Base-by-base conservation (phyloP, 2,329 filamentous ascomycete species). In the Bipolaris gigantea region DNA sequence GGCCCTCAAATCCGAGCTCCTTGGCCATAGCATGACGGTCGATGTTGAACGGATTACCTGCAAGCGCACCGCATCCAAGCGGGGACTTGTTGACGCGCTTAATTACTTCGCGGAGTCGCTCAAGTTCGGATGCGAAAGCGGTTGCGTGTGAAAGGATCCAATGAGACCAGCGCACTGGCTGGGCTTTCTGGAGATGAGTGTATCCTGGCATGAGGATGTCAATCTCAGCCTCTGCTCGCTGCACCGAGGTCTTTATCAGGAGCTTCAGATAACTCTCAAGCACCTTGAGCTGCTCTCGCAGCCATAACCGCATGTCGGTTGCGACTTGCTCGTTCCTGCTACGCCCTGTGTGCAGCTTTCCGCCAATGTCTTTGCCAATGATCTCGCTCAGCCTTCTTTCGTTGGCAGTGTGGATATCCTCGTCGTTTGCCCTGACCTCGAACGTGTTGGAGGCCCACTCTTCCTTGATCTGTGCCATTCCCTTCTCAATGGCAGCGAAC, bases 301-400 rank as follows among this genome's bases (percentile, higher is more conserved):
- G 77, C 91, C 91, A 97, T 73, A 96, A 80, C 57, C 91, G 87
- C 89, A 96, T 93, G 68, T 96, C 91, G 19, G 88, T 92, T 43
- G 87, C 91, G 52, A 96, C 86, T 77, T 96, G 92, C 76, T 97
- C 92, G 70, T 96, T 96, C 64, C 92, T 84, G 73, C 88, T 92
- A 48, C 92, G 87, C 39, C 80, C 79, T n/a, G 92, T 96, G 76
- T 96, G 92, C 53, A 96, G 83, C 79, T 96, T 96, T 21, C 92
- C 91, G 0, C 88, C 90, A 53, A 89, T 86, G 23, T 92, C 85
- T 74, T 89, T 92, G 67, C 92, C 90, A 59, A 96, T 92, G 59
- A 96, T 83, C 79, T 96, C 92, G 47, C 89, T 88, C 53, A 82
- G 67, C 48, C 80, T 66, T 38, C 80, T 69, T 73, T 82, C 80